Evolutionary conservation across 257 asterid species (phyloP).

Genomic region (Cynanchum wilfordii): DNA sequence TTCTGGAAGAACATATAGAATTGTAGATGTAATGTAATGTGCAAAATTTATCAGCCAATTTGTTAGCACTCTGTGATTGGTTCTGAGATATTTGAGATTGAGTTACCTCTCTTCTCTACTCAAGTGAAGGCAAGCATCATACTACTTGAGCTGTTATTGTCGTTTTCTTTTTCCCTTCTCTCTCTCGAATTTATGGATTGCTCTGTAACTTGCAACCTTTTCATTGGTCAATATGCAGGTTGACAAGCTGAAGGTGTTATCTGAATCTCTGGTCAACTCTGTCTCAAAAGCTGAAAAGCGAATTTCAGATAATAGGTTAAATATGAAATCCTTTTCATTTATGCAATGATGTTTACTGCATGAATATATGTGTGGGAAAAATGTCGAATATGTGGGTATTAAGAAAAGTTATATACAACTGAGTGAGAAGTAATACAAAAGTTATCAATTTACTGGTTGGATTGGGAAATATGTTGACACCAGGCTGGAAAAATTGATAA

Average conservation of each 20-base stretch:
- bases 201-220: conserved; percentile 18
- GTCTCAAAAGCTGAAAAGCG: conserved; percentile 67
- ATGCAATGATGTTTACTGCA: neutral
- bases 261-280: conserved; percentile 88
- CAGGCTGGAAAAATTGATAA: neutral
- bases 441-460: neutral
- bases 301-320: conserved; percentile 71
- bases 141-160: neutral
- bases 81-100: neutral
- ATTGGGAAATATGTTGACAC: neutral
- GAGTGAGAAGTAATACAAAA: neutral
- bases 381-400: neutral
- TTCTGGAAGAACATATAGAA: neutral
- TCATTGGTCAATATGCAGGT: conserved; percentile 47
- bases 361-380: neutral
- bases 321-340: conserved; percentile 14
- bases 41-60: neutral
- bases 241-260: conserved; percentile 70
- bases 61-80: neutral
- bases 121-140: neutral
- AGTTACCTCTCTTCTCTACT: neutral
- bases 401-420: neutral
- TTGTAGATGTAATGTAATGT: neutral
- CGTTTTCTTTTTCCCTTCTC: neutral
- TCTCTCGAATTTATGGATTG: neutral